phyloP scores from a whole-genome alignment of 371 early-diverging fungal species.

The Actinomortierella wolfii region DNA sequence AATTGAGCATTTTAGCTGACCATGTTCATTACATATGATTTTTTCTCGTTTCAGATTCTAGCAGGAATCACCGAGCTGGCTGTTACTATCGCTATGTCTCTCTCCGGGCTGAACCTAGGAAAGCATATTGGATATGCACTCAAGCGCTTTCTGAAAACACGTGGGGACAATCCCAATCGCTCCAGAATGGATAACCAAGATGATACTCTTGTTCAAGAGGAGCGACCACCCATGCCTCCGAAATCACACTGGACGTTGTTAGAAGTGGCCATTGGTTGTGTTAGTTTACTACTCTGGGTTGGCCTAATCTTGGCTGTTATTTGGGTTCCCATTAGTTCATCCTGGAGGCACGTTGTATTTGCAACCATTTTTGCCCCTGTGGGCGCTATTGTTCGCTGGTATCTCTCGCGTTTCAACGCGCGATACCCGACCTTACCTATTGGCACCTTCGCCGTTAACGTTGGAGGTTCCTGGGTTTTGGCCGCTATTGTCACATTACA shows the following conservation, averaged over 20 bases:
- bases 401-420: slow-evolving; percentile 60
- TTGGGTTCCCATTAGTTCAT: slow-evolving; percentile 36
- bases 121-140: slow-evolving; percentile 25
- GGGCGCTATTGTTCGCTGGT: slow-evolving; percentile 71
- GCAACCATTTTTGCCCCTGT: slow-evolving; percentile 62
- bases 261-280: slow-evolving; percentile 16
- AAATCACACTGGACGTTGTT: slow-evolving; percentile 15
- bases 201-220: slow-evolving; percentile 9
- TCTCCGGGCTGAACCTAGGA: slow-evolving; percentile 24
- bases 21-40: too few relatives aligned
- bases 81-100: slow-evolving; percentile 28
- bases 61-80: slow-evolving; percentile 28
- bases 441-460: slow-evolving; percentile 74
- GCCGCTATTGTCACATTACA: slow-evolving; percentile 57
- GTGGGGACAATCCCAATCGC: slow-evolving; percentile 9
- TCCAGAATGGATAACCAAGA: slow-evolving; percentile 5
- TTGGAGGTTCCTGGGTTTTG: slow-evolving; percentile 60
- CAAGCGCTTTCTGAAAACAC: slow-evolving; percentile 8
- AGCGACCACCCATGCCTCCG: slow-evolving; percentile 7
- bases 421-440: slow-evolving; percentile 49
- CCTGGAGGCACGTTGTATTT: slow-evolving; percentile 49
- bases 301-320: slow-evolving; percentile 49
- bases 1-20: too few relatives aligned
- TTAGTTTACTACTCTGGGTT: slow-evolving; percentile 48
- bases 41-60: slow-evolving; percentile 15